Percentiles rank a stretch among this genome's conserved stretches.
Conservation (phyloP, 1,139 yeast genomes). For the Suhomyces coccinellae region DNA sequence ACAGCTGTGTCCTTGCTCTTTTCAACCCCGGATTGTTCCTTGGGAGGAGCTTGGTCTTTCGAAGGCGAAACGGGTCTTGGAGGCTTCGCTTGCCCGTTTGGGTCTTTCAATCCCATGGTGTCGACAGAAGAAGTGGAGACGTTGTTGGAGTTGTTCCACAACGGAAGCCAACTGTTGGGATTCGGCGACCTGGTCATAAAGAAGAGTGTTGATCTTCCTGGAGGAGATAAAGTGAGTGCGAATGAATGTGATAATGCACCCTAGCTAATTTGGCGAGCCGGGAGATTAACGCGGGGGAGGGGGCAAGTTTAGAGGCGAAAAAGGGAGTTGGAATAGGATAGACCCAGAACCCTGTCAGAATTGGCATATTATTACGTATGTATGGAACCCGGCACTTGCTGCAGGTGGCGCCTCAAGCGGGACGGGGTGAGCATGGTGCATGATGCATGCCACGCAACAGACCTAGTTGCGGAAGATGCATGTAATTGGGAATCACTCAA, state of each 20-base stretch:
- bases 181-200: conserved; percentile 9
- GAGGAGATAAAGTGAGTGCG: not conserved
- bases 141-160: conserved; percentile 6
- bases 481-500: not conserved
- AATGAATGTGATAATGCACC: conserved; percentile 9
- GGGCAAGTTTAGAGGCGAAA: not conserved
- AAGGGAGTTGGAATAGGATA: not conserved
- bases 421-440: not conserved
- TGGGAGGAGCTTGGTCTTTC: not conserved
- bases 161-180: conserved; percentile 11
- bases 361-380: not conserved
- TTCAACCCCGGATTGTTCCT: not conserved
- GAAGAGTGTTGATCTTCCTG: not conserved
- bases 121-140: not conserved
- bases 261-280: not conserved
- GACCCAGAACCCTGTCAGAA: not conserved
- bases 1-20: not conserved
- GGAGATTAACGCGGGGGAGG: not conserved
- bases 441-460: not conserved
- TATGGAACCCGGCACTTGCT: not conserved
- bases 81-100: not conserved
- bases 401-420: not conserved
- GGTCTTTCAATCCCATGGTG: not conserved
- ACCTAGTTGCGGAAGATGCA: not conserved
- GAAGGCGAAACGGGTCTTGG: conserved; percentile 1